Conservation (phyloP, 1,284 basidiomycete genomes). For the Cryptococcus floricola region DNA sequence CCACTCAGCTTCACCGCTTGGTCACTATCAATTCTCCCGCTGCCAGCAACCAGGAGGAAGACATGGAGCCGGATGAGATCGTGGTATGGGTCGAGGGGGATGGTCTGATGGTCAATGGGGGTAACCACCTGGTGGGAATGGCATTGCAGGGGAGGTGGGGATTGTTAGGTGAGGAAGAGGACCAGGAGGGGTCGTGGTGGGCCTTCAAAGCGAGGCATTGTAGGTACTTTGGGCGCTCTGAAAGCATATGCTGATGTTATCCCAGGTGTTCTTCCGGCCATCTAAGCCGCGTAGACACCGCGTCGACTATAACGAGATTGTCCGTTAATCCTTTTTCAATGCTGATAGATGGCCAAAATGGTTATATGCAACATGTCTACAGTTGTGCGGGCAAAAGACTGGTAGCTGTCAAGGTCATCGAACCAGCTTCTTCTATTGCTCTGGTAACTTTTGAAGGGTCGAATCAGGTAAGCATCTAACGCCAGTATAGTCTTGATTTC, state of each 20-base stretch:
- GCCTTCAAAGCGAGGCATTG: conserved; percentile 39
- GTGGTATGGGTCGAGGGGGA: conserved; percentile 26
- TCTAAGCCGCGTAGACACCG: no score
- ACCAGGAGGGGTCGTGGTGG: conserved; percentile 27
- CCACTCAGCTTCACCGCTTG: conserved; percentile 15
- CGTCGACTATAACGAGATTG: no score
- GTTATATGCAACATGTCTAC: neutral
- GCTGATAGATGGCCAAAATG: neutral
- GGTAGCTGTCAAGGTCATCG: no score
- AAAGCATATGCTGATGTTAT: no score
- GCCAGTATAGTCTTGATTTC: conserved; percentile 9
- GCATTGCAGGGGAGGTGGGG: conserved; percentile 41
- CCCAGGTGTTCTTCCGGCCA: no score
- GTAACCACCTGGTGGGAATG: conserved; percentile 21
- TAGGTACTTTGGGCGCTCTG: conserved; percentile 12
- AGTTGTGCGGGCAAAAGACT: neutral
- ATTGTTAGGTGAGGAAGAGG: conserved; percentile 19
- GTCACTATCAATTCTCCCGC: conserved; percentile 24
- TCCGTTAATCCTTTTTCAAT: neutral
- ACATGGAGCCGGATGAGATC: conserved; percentile 22
- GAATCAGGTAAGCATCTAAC: neutral
- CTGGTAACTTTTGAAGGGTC: no score
- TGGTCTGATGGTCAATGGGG: neutral
- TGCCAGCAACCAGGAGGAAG: conserved; percentile 25
- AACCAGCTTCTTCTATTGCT: no score